Evolutionary conservation across 352 stramenopile genomes (phyloP).

Genomic region (Phytophthora megakarya): DNA sequence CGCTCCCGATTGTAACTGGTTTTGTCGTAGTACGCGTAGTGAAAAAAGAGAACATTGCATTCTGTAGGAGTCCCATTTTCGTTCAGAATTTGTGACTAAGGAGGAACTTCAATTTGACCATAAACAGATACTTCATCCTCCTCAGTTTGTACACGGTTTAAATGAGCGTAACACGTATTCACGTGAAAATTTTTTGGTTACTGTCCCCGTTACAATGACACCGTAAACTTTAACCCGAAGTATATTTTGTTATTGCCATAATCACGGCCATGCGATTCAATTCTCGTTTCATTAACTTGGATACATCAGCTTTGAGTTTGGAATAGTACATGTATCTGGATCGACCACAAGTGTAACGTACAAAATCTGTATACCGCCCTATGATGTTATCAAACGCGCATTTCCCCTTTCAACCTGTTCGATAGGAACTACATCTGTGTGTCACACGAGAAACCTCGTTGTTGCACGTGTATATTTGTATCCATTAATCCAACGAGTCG

Average conservation of each 20-base stretch:
- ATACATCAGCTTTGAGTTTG: neutral
- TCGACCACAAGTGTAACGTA: neutral
- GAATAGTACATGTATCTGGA: too few species aligned
- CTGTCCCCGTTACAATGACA: too few species aligned
- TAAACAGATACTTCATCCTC: neutral
- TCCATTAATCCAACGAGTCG: too few species aligned
- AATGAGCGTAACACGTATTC: neutral
- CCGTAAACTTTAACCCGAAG: too few species aligned
- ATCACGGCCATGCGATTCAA: neutral
- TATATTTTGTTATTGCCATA: neutral
- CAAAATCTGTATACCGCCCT: neutral
- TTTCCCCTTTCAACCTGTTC: neutral
- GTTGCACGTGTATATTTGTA: too few species aligned
- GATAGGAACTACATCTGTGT: too few species aligned
- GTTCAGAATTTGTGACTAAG: neutral
- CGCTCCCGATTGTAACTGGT: neutral
- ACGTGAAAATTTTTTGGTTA: neutral
- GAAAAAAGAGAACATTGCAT: neutral
- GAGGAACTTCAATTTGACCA: neutral
- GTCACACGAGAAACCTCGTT: too few species aligned
- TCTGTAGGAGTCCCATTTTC: neutral
- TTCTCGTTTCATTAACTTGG: too few species aligned
- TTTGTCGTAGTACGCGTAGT: slow-evolving; percentile 1
- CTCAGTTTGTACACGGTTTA: neutral
- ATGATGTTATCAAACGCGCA: neutral